These are phyloP conservation scores for Pterocarpus santalinus DNA, from an alignment of 306 rosid species.

Conservation along the genomic window DNA sequence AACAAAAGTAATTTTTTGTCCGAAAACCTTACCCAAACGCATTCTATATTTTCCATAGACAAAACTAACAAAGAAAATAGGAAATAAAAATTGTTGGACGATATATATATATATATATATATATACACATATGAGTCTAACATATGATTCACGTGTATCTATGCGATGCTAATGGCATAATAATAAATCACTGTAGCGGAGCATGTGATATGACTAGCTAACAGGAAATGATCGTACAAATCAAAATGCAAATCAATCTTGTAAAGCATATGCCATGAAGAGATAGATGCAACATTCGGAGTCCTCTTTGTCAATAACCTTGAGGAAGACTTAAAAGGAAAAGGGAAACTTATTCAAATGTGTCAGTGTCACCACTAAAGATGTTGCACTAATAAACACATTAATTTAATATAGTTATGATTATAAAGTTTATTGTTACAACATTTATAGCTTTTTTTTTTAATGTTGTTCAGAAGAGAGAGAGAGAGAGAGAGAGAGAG, in stretches of 20 bases:
- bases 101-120: too few species aligned
- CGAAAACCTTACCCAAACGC: too few species aligned
- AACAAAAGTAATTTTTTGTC: too few species aligned
- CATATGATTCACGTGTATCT: not conserved
- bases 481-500: too few species aligned
- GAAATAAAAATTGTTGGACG: not conserved
- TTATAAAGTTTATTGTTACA: not conserved
- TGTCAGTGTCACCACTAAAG: too few species aligned
- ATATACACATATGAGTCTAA: not conserved
- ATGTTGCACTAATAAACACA: not conserved
- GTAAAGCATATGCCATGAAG: not conserved
- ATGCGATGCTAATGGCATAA: conserved; percentile 5
- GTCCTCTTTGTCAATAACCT: not conserved
- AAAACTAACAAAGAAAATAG: not conserved
- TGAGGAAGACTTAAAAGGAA: not conserved
- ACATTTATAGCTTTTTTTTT: too few species aligned
- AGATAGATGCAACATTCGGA: not conserved
- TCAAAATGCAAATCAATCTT: not conserved
- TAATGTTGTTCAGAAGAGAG: too few species aligned
- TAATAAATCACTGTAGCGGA: not conserved
- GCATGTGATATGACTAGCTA: conserved; percentile 34
- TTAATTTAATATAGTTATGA: not conserved
- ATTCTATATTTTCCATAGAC: not conserved
- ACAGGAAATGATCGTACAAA: not conserved
- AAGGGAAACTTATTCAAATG: not conserved